A percentile compares a stretch with the other conserved stretches of the same genome.
These are phyloP conservation scores for Penicillium mononematosum DNA, from an alignment of 495 filamentous ascomycete genomes.

Conservation along the genomic window DNA sequence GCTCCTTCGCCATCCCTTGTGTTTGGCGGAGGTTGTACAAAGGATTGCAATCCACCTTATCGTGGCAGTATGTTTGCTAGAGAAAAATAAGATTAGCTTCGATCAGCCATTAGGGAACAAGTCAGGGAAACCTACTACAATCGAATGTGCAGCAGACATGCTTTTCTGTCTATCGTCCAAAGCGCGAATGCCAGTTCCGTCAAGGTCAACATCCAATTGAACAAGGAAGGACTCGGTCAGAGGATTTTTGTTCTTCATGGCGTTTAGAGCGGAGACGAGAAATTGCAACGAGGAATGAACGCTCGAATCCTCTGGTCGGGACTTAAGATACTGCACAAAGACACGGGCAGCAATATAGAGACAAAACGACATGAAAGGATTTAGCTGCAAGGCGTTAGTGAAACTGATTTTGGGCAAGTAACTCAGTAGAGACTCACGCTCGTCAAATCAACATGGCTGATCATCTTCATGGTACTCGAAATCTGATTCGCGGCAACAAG, in stretches of 20 bases:
- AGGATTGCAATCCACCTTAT: slow-evolving; percentile 15
- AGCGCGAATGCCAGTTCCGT: slow-evolving; percentile 52
- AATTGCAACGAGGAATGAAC: slow-evolving; percentile 84
- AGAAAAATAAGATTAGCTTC: slow-evolving; percentile 3
- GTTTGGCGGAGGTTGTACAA: slow-evolving; percentile 17
- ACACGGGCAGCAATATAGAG: slow-evolving; percentile 93
- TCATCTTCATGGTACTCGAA: slow-evolving; percentile 94
- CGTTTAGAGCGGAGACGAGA: slow-evolving; percentile 82
- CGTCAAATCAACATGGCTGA: slow-evolving; percentile 83
- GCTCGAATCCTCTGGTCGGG: slow-evolving; percentile 77
- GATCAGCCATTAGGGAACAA: neutral
- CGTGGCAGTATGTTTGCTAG: slow-evolving; percentile 16
- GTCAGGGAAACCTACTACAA: slow-evolving; percentile 14
- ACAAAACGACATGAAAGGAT: slow-evolving; percentile 94
- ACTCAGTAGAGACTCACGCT: slow-evolving; percentile 56
- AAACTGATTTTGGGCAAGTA: neutral
- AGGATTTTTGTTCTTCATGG: slow-evolving; percentile 83
- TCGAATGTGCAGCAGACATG: slow-evolving; percentile 10
- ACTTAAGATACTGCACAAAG: slow-evolving; percentile 93
- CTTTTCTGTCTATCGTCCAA: slow-evolving; percentile 13
- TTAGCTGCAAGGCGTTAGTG: slow-evolving; percentile 65
- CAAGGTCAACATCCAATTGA: slow-evolving; percentile 89
- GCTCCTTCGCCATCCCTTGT: slow-evolving; percentile 1
- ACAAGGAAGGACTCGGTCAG: slow-evolving; percentile 93
- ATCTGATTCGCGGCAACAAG: slow-evolving; percentile 93